Conservation (phyloP, 2,329 filamentous ascomycete species). For the Xylaria sp. region DNA sequence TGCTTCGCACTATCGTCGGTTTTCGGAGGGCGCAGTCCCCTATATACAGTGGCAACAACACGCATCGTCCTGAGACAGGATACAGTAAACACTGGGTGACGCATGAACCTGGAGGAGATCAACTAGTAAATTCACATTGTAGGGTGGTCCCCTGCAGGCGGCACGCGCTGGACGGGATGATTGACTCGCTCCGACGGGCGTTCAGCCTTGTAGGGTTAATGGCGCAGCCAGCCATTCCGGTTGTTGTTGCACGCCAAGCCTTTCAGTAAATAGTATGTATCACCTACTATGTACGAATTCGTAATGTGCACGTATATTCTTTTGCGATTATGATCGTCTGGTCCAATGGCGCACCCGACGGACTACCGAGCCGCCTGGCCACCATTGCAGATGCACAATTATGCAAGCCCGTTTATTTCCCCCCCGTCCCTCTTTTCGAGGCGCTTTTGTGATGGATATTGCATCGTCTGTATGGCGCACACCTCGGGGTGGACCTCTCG, state of each 20-base stretch:
- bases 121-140: constrained; percentile 2
- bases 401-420: constrained; percentile 19
- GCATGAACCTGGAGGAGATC: background rate
- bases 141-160: constrained; percentile 2
- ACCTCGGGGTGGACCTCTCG: constrained; percentile 4
- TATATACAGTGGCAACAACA: constrained; percentile 20
- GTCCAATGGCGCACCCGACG: constrained; percentile 12
- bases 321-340: constrained; percentile 6
- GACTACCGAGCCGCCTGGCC: constrained; percentile 15
- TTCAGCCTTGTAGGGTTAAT: constrained; percentile 37
- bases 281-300: background rate
- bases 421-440: background rate
- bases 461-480: constrained; percentile 3
- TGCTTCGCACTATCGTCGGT: constrained; percentile 10
- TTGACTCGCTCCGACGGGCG: constrained; percentile 16
- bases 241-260: constrained; percentile 32
- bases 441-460: constrained; percentile 16
- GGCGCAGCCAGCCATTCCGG: constrained; percentile 23
- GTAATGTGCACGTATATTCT: background rate
- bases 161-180: constrained; percentile 18
- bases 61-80: constrained; percentile 7
- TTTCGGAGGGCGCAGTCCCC: constrained; percentile 16
- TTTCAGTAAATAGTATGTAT: constrained; percentile 1
- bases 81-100: constrained; percentile 4
- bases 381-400: constrained; percentile 11